Evolutionary conservation across 129 eudicot genomes (phyloP).

Genomic region (Rutidosis leptorrhynchoides): DNA sequence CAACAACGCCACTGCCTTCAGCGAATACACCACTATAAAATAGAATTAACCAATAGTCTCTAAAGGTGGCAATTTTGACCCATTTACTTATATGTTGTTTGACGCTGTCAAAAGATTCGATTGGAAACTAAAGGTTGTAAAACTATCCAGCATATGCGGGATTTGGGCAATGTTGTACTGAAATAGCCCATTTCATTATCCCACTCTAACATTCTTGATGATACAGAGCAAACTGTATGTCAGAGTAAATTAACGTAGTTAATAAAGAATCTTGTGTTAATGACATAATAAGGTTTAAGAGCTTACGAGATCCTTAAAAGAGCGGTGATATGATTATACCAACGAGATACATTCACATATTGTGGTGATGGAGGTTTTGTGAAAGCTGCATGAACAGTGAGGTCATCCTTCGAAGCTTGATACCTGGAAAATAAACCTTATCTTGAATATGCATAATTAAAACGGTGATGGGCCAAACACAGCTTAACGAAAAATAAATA

Average conservation of each 20-base stretch:
- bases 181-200: neutral
- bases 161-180: too few relatives aligned
- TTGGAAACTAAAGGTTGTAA: neutral
- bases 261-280: neutral
- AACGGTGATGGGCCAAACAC: neutral
- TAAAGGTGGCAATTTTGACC: neutral
- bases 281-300: neutral
- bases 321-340: constrained; percentile 85
- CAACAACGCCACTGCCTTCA: constrained; percentile 75
- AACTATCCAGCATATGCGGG: too few relatives aligned
- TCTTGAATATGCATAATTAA: neutral
- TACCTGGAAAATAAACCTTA: constrained; percentile 38
- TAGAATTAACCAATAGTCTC: neutral
- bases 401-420: constrained; percentile 94
- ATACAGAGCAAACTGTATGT: neutral
- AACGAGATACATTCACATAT: constrained; percentile 70
- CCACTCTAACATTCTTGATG: neutral
- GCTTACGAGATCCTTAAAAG: constrained; percentile 89
- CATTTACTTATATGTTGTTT: neutral
- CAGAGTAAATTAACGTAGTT: neutral
- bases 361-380: constrained; percentile 62
- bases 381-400: constrained; percentile 65
- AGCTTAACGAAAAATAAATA: neutral
- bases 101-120: neutral
- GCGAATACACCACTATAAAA: constrained; percentile 75